These are phyloP conservation scores for Entomortierella lignicola DNA, from an alignment of 192 early-diverging fungal genomes.

Conservation along the genomic window DNA sequence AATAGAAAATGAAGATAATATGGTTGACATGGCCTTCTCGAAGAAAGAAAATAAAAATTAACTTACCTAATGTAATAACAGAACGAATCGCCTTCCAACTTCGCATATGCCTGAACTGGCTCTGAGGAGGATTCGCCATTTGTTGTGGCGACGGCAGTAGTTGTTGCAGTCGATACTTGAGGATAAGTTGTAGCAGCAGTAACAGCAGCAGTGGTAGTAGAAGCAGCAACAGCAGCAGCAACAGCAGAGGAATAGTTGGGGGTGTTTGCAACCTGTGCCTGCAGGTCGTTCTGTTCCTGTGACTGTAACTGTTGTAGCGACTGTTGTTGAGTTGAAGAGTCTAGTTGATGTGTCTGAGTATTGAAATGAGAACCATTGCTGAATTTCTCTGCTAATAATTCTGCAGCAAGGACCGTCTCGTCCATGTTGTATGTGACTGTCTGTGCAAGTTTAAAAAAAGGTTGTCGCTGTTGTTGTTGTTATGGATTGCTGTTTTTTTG, in stretches of 20 bases:
- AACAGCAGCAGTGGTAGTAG: background rate
- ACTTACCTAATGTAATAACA: constrained; percentile 80
- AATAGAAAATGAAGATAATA: background rate
- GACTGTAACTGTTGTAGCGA: background rate
- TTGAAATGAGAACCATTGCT: constrained; percentile 1
- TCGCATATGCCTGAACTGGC: constrained; percentile 90
- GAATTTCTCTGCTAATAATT: constrained; percentile 31
- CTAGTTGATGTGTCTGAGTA: constrained; percentile 7
- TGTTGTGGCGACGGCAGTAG: constrained; percentile 6
- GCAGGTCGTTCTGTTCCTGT: constrained; percentile 1
- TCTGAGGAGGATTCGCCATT: constrained; percentile 32
- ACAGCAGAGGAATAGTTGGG: background rate
- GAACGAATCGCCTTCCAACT: constrained; percentile 85
- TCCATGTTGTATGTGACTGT: constrained; percentile 24
- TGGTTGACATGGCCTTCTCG: too few relatives aligned
- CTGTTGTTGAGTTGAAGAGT: constrained; percentile 8
- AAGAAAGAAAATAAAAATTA: background rate
- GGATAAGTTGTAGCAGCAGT: constrained; percentile 10
- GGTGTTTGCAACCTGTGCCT: constrained; percentile 7
- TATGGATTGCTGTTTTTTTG: too few relatives aligned
- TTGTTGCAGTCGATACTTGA: constrained; percentile 12
- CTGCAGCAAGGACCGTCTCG: constrained; percentile 44
- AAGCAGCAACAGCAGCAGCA: background rate
- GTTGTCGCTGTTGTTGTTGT: too few relatives aligned
- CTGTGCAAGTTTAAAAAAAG: background rate